Conservation (phyloP, 2,329 filamentous ascomycete genomes). For the Trichoderma koningiopsis region DNA sequence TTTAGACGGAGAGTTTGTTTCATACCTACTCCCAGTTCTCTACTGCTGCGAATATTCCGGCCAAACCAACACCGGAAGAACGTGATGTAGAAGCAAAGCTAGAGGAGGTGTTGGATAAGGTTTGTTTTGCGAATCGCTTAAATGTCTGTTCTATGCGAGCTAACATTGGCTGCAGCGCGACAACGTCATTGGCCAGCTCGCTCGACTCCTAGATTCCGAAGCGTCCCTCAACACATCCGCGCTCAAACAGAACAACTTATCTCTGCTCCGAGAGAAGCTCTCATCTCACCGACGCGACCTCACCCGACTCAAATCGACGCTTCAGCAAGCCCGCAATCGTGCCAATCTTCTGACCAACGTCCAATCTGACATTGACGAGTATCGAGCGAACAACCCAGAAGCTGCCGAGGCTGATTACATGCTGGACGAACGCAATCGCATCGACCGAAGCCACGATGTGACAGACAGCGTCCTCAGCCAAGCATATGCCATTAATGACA, state of each 20-base stretch:
- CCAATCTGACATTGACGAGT: conserved; percentile 87
- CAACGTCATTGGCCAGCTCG: conserved; percentile 75
- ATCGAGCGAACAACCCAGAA: conserved; percentile 78
- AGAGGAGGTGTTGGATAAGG: conserved; percentile 81
- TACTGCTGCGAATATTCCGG: conserved; percentile 73
- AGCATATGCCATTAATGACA: conserved; percentile 95
- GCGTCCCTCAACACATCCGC: conserved; percentile 82
- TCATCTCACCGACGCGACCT: conserved; percentile 85
- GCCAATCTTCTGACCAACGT: conserved; percentile 90
- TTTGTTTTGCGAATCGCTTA: conserved; percentile 39
- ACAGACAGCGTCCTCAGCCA: conserved; percentile 90
- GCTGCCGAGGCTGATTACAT: conserved; percentile 94
- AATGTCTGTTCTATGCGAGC: not conserved
- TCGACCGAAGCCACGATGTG: conserved; percentile 88
- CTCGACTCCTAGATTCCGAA: conserved; percentile 91
- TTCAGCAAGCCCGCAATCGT: conserved; percentile 78
- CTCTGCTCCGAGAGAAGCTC: conserved; percentile 87
- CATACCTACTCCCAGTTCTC: conserved; percentile 91
- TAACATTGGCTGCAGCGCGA: conserved; percentile 65
- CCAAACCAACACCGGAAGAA: conserved; percentile 85
- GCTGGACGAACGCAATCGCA: conserved; percentile 80
- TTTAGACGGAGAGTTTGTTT: conserved; percentile 79
- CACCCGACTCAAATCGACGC: conserved; percentile 68
- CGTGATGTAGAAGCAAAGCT: conserved; percentile 76
- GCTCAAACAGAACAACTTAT: conserved; percentile 94